Evolutionary conservation across 805 yeast genomes (phyloP).

Genomic region (Komagataella phaffii): DNA sequence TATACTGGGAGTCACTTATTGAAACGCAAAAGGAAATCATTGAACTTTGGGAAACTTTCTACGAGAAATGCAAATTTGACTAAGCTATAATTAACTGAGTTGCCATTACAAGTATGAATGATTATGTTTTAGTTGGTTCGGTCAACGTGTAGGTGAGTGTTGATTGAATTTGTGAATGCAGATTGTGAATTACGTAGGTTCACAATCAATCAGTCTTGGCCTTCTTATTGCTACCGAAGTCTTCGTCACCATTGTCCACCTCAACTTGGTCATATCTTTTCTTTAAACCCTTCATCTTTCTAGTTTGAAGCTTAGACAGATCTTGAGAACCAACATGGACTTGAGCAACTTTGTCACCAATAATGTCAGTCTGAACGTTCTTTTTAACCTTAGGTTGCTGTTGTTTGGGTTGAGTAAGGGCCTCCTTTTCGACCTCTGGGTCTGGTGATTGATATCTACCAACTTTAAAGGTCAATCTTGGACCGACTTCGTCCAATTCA

Average conservation of each 20-base stretch:
- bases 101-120: not conserved
- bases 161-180: not conserved
- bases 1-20: constrained; percentile 78
- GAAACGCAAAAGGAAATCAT: constrained; percentile 90
- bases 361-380: constrained; percentile 72
- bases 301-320: constrained; percentile 76
- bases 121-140: not conserved
- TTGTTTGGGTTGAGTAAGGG: constrained; percentile 68
- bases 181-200: not conserved
- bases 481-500: constrained; percentile 91
- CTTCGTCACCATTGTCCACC: constrained; percentile 38
- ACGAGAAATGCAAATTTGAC: constrained; percentile 32
- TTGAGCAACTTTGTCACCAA: constrained; percentile 97
- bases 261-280: constrained; percentile 69
- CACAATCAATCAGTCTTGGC: constrained; percentile 2
- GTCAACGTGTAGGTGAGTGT: not conserved
- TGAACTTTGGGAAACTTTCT: constrained; percentile 82
- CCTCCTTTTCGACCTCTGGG: constrained; percentile 86
- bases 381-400: constrained; percentile 72
- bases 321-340: constrained; percentile 96
- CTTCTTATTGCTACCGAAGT: constrained; percentile 9
- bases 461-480: constrained; percentile 82
- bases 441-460: constrained; percentile 78
- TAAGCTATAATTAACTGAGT: not conserved
- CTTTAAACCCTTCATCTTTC: constrained; percentile 98